Percentiles rank a stretch among this genome's conserved stretches.
Evolutionary conservation across 768 basidiomycete genomes (phyloP).

Genomic region (Tylopilus sp.): DNA sequence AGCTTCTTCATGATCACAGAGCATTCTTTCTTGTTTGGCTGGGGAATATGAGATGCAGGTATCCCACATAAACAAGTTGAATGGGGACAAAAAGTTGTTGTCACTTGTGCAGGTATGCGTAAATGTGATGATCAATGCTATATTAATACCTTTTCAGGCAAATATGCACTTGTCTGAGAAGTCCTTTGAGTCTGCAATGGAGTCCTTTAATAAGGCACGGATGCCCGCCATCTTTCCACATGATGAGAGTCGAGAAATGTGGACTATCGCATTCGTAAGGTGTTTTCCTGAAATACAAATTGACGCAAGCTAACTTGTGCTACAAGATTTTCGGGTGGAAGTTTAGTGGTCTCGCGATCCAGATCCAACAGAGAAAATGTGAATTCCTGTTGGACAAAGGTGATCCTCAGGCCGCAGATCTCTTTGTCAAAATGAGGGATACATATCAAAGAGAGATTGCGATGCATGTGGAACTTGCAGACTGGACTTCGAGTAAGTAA

Average conservation of each 20-base stretch:
- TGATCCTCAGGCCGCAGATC: not conserved
- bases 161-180: constrained; percentile 11
- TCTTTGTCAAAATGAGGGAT: constrained; percentile 6
- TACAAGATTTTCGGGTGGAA: constrained; percentile 21
- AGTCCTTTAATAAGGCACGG: constrained; percentile 6
- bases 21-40: constrained; percentile 12
- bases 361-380: constrained; percentile 15
- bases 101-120: constrained; percentile 12
- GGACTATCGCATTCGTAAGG: constrained; percentile 12
- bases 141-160: constrained; percentile 1
- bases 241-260: constrained; percentile 12
- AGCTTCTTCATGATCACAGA: not conserved
- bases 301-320: not conserved
- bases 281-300: not conserved
- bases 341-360: constrained; percentile 15
- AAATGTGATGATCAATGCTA: not conserved
- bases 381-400: constrained; percentile 3
- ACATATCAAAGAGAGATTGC: constrained; percentile 12
- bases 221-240: constrained; percentile 13
- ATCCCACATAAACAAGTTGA: not conserved
- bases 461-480: constrained; percentile 12
- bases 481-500: constrained; percentile 12
- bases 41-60: constrained; percentile 4
- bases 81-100: constrained; percentile 1
- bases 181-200: constrained; percentile 5